These are phyloP conservation scores for Calonectria honghensis DNA, from an alignment of 2,329 filamentous ascomycete genomes.

Conservation along the genomic window DNA sequence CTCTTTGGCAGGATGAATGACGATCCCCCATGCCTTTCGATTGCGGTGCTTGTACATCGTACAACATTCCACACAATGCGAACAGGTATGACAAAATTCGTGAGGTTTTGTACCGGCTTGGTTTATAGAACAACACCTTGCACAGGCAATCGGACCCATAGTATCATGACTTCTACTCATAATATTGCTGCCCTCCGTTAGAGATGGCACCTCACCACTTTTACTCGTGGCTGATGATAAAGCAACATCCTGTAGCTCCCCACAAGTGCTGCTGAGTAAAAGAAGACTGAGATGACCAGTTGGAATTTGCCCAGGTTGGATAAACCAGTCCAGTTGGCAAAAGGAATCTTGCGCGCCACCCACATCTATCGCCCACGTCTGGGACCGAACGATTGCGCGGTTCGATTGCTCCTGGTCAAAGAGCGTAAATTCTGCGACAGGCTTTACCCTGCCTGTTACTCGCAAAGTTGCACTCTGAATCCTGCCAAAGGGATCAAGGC, in stretches of 20 bases:
- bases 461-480: not conserved
- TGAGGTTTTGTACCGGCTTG: not conserved
- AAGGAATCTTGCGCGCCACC: not conserved
- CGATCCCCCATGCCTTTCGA: not conserved
- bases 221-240: too few relatives aligned
- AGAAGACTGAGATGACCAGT: not conserved
- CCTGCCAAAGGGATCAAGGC: not conserved
- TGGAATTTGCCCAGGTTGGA: not conserved
- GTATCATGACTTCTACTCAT: too few relatives aligned
- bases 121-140: not conserved
- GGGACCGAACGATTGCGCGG: not conserved
- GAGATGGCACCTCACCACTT: too few relatives aligned
- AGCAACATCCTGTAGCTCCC: not conserved
- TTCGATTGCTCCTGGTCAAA: slow-evolving; percentile 1
- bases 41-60: not conserved
- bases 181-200: not conserved
- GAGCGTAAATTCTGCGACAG: not conserved
- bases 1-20: not conserved
- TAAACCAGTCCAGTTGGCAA: slow-evolving; percentile 6
- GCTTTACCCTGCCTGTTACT: not conserved
- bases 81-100: not conserved
- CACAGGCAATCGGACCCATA: not conserved
- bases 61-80: not conserved
- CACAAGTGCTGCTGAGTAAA: not conserved
- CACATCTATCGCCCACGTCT: not conserved